phyloP scores from a whole-genome alignment of 306 rosid species.

The Rosa multiflora region DNA sequence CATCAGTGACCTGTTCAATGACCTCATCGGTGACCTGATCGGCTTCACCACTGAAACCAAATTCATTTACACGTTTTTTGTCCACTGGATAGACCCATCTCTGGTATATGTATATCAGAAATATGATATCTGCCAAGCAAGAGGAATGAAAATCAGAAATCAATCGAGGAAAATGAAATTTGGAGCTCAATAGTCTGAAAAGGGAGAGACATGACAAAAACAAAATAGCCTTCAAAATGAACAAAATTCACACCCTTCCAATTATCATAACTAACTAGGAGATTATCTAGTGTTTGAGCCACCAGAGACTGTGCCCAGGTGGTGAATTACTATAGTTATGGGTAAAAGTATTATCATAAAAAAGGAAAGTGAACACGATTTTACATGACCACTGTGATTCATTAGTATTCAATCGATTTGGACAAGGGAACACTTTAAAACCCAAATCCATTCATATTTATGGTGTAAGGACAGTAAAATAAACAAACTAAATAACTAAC shows the following conservation, averaged over 20 bases:
- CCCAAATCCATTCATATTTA: background rate
- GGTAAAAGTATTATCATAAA: background rate
- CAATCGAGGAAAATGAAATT: background rate
- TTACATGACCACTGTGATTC: background rate
- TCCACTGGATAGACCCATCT: conserved; percentile 95
- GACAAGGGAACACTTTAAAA: background rate
- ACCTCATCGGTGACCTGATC: conserved; percentile 3
- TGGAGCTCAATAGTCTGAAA: background rate
- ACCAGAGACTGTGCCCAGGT: background rate
- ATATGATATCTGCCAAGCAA: conserved; percentile 81
- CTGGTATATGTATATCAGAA: conserved; percentile 77
- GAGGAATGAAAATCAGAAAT: conserved; percentile 20
- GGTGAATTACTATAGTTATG: background rate
- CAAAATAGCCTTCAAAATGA: background rate
- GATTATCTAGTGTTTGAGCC: background rate
- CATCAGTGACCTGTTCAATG: conserved; percentile 37
- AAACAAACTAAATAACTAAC: background rate
- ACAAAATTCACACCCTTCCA: background rate
- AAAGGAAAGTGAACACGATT: background rate
- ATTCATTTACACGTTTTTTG: conserved; percentile 87
- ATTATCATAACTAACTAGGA: background rate
- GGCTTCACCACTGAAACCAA: conserved; percentile 84
- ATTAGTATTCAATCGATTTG: background rate
- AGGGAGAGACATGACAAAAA: background rate
- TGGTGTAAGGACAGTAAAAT: background rate